phyloP scores from a whole-genome alignment of 352 stramenopile species.

The Discostella stelligera region DNA sequence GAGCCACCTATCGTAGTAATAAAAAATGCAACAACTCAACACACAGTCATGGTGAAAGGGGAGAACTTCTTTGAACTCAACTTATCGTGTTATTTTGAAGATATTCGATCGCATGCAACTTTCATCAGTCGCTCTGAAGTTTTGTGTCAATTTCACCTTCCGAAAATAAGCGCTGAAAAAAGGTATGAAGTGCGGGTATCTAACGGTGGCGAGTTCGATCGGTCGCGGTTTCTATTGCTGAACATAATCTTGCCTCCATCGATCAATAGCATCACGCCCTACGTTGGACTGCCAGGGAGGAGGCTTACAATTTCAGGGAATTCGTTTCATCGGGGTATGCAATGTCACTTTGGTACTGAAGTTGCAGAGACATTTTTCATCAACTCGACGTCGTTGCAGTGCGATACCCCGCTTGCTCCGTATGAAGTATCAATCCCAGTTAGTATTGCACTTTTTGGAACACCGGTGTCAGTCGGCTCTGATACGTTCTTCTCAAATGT shows the following conservation, averaged over 20 bases:
- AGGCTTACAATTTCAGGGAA: conserved; percentile 40
- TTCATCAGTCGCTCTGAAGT: conserved; percentile 36
- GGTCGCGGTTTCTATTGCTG: conserved; percentile 13
- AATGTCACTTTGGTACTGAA: conserved; percentile 34
- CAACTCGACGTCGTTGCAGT: conserved; percentile 43
- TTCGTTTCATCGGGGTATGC: conserved; percentile 42
- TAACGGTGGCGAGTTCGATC: conserved; percentile 20
- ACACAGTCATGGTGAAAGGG: conserved; percentile 33
- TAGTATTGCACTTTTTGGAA: conserved; percentile 24
- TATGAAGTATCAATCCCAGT: conserved; percentile 25
- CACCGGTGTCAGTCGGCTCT: conserved; percentile 9
- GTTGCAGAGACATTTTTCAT: conserved; percentile 24
- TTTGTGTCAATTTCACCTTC: conserved; percentile 32
- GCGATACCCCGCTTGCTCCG: neutral
- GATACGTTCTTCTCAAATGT: conserved; percentile 29
- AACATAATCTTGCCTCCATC: conserved; percentile 34
- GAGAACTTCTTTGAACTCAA: conserved; percentile 44
- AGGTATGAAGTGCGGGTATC: conserved; percentile 45
- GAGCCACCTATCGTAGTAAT: conserved; percentile 27
- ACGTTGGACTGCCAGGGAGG: conserved; percentile 26
- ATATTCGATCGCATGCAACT: conserved; percentile 16
- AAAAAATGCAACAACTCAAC: conserved; percentile 14
- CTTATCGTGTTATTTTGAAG: conserved; percentile 35
- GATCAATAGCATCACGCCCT: conserved; percentile 32
- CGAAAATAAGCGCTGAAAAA: conserved; percentile 5